A percentile compares a stretch with the other conserved stretches of the same genome.
Conservation (phyloP, 2,329 filamentous ascomycete genomes). For the Arthrocladium fulminans region DNA sequence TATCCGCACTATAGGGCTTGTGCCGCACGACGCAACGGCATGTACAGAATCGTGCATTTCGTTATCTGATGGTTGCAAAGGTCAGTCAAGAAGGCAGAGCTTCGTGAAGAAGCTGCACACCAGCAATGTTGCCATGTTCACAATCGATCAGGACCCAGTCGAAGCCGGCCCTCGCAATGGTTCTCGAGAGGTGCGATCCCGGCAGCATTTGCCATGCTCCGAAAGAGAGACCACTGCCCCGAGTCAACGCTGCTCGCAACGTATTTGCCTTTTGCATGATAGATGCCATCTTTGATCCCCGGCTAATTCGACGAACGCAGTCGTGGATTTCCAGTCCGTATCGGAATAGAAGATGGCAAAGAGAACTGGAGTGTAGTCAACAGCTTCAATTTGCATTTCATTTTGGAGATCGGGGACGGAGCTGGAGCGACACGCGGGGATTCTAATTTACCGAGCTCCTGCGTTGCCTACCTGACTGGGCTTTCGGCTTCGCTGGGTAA, state of each 20-base stretch:
- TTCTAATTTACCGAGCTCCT: too few species aligned
- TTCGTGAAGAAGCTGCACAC: constrained; percentile 24
- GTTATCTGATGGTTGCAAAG: constrained; percentile 15
- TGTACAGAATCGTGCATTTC: constrained; percentile 50
- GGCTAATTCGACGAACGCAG: too few species aligned
- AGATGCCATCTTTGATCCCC: constrained; percentile 15
- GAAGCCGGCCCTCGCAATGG: constrained; percentile 45
- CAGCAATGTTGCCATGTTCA: constrained; percentile 50
- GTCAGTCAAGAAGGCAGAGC: not conserved
- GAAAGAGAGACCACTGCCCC: constrained; percentile 40
- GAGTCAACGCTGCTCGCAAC: constrained; percentile 43
- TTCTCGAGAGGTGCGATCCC: constrained; percentile 45
- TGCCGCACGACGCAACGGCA: constrained; percentile 34
- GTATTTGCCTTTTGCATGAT: constrained; percentile 47
- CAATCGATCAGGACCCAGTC: constrained; percentile 49
- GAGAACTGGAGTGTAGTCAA: too few species aligned
- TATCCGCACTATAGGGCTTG: constrained; percentile 40
- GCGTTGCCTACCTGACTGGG: not conserved
- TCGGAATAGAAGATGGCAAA: not conserved
- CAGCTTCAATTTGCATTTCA: too few species aligned
- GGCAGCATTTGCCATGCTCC: constrained; percentile 53
- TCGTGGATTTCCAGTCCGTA: not conserved
- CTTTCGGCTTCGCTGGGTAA: not conserved
- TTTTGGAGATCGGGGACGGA: not conserved
- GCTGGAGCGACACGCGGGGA: not conserved